These are phyloP conservation scores for Boletus edulis DNA, from an alignment of 768 basidiomycete species.

Conservation along the genomic window DNA sequence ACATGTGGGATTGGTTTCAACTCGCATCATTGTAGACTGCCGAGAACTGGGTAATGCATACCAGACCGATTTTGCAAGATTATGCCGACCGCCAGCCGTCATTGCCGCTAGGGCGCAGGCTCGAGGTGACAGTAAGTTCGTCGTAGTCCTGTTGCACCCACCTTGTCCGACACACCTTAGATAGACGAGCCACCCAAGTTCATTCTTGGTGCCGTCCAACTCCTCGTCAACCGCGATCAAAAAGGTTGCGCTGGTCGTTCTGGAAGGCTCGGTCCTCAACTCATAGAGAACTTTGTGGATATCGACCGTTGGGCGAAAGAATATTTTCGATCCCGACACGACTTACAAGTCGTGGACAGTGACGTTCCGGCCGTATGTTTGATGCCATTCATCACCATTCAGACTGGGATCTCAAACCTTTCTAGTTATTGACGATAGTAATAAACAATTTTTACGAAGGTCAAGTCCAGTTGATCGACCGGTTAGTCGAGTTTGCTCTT, in stretches of 20 bases:
- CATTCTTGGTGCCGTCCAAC: constrained; percentile 25
- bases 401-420: neutral
- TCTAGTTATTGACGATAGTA: constrained; percentile 28
- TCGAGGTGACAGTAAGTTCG: constrained; percentile 23
- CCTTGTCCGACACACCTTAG: constrained; percentile 11
- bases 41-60: constrained; percentile 24
- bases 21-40: constrained; percentile 7
- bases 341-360: constrained; percentile 6
- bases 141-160: neutral
- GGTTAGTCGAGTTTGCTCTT: constrained; percentile 24
- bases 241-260: constrained; percentile 7
- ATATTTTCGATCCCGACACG: constrained; percentile 26
- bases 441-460: constrained; percentile 32
- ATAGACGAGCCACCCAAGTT: constrained; percentile 24
- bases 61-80: constrained; percentile 21
- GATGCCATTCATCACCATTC: neutral
- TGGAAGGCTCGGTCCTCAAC: constrained; percentile 26
- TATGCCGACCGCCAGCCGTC: constrained; percentile 28
- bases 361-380: constrained; percentile 22
- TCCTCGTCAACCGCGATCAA: constrained; percentile 29
- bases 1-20: neutral
- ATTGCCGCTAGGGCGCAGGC: constrained; percentile 23
- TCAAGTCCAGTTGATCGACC: constrained; percentile 27
- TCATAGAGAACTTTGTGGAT: constrained; percentile 31
- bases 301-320: constrained; percentile 26